phyloP scores from a whole-genome alignment of 257 asterid genomes.

The Leonotis leonurus region DNA sequence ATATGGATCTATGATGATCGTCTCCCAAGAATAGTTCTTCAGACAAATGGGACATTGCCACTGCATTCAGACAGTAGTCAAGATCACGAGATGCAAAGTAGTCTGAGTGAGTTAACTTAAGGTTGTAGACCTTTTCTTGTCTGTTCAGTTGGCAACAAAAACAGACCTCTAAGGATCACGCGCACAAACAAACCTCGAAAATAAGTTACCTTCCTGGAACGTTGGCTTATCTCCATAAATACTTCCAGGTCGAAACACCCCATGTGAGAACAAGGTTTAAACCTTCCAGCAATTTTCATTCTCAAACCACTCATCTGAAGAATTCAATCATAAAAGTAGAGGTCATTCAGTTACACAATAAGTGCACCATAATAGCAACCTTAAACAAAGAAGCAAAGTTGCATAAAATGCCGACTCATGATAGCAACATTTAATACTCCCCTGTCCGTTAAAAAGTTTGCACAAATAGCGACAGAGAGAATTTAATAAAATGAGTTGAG shows the following conservation, averaged over 20 bases:
- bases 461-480: too few relatives aligned
- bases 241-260: slow-evolving; percentile 97
- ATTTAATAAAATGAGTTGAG: too few relatives aligned
- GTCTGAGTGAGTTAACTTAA: neutral
- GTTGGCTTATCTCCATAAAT: slow-evolving; percentile 87
- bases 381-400: slow-evolving; percentile 1
- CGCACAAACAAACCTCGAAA: neutral
- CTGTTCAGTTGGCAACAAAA: neutral
- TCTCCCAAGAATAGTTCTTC: slow-evolving; percentile 87
- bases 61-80: slow-evolving; percentile 42
- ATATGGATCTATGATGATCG: slow-evolving; percentile 80
- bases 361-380: neutral
- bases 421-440: neutral
- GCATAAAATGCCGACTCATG: neutral
- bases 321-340: slow-evolving; percentile 16
- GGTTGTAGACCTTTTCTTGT: neutral
- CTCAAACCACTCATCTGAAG: slow-evolving; percentile 90
- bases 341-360: slow-evolving; percentile 2
- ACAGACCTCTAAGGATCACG: neutral
- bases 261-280: slow-evolving; percentile 89
- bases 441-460: too few relatives aligned
- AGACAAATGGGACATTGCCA: slow-evolving; percentile 98
- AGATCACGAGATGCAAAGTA: slow-evolving; percentile 3
- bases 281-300: slow-evolving; percentile 95
- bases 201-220: slow-evolving; percentile 77